Evolutionary conservation across 2,329 filamentous ascomycete species (phyloP), one percentile per base, ranked within the genome.

Genomic region (Hymenoscyphus fraxineus): DNA sequence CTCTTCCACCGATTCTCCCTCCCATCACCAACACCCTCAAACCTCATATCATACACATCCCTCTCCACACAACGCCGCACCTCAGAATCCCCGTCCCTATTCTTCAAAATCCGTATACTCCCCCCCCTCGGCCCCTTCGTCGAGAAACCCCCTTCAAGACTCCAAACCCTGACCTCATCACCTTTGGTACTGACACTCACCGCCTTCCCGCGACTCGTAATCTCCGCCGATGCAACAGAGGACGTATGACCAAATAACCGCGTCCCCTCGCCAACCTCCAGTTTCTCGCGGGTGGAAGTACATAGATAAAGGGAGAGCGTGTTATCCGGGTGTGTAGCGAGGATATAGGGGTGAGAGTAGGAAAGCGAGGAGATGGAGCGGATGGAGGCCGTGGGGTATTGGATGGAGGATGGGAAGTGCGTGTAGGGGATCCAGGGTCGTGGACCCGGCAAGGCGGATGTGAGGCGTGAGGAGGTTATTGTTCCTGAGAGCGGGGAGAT

Each of bases 211-310:
- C 86, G 80, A 60, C 84, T 82, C 41, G 86, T 88, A n/a, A 92
- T 86, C 65, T 90, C 83, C 6, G 87, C 88, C 1, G 85, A 84
- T 9, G 85, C 86, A 1, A 92, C 85, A 0, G 86, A 86, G 5
- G 88, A 89, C 1, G 88, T 91, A 70, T 91, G 89, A 3, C 89
- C 89, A 87, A 88, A 91, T 6, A 92, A 80, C 54, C 86, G 81
- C 60, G 81, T 85, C 1, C 86, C 88, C 0, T 82, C 75, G 66
- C 84, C 83, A 63, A 92, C 85, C 2, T 80, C 80, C 0, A 91
- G 78, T 1, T 76, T 74, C 0, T 81, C 78, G 0, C 80, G 75
- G 0, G 83, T 88, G 0, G 87, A 90, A 12, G 82, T 86, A 47
- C 91, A 86, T 55, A 90, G 78, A 70, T 90, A 90, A 51, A 91